Conservation (phyloP, 164 flowering plant genomes). For the Liriodendron chinense region DNA sequence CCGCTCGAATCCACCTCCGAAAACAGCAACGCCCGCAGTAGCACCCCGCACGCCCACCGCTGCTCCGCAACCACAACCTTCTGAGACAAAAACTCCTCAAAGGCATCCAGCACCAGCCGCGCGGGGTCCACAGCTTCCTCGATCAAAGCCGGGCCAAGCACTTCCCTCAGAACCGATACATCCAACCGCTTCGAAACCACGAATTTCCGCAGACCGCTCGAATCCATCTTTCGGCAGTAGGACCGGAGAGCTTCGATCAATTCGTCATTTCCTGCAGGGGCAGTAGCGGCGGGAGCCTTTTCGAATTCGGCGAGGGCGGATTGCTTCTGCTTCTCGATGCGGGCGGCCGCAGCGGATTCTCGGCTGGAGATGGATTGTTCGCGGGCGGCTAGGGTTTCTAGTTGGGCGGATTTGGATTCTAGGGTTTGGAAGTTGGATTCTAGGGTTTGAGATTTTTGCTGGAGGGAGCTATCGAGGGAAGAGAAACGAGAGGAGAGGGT, state of each 20-base stretch:
- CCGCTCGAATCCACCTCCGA: constrained; percentile 14
- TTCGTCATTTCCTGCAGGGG: background rate
- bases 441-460: constrained; percentile 31
- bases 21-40: constrained; percentile 42
- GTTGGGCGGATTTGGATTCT: constrained; percentile 28
- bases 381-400: constrained; percentile 30
- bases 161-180: constrained; percentile 28
- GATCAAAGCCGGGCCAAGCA: constrained; percentile 26
- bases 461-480: constrained; percentile 35
- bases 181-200: constrained; percentile 47
- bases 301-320: constrained; percentile 35
- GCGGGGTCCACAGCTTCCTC: constrained; percentile 43
- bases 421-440: constrained; percentile 42
- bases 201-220: constrained; percentile 34
- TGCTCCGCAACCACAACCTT: constrained; percentile 44
- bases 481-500: constrained; percentile 39
- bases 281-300: background rate
- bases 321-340: constrained; percentile 29
- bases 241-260: constrained; percentile 29
- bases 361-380: constrained; percentile 49
- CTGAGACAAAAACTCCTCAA: constrained; percentile 36
- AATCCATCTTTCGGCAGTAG: constrained; percentile 44
- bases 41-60: constrained; percentile 56
- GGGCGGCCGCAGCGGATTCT: constrained; percentile 35
- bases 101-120: constrained; percentile 38